Percentiles rank a stretch among this genome's conserved stretches.
Conservation (phyloP, 1,284 basidiomycete genomes). For the Sporisorium scitamineum region DNA sequence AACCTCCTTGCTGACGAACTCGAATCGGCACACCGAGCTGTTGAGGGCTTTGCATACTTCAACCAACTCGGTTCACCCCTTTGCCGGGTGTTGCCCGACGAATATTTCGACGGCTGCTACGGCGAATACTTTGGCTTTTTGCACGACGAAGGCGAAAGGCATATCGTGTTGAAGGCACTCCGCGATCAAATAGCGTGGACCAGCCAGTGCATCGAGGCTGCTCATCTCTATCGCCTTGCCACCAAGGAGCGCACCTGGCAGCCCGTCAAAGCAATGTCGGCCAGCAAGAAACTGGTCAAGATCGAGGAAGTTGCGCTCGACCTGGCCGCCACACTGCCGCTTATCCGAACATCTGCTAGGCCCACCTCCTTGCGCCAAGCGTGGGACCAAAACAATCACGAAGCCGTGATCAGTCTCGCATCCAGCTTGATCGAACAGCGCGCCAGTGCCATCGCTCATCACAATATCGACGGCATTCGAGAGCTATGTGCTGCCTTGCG, state of each 20-base stretch:
- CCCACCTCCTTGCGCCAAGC: constrained; percentile 9
- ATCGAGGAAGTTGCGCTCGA: neutral
- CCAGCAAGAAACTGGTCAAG: neutral
- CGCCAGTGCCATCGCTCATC: constrained; percentile 4
- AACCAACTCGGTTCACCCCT: neutral
- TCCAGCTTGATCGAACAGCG: constrained; percentile 12
- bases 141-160: neutral
- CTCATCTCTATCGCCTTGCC: neutral
- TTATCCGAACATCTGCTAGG: neutral
- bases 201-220: neutral
- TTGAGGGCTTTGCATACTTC: neutral
- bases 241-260: neutral
- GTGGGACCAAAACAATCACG: constrained; percentile 6
- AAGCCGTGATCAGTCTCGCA: constrained; percentile 11
- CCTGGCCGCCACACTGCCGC: neutral
- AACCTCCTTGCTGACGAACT: too few relatives aligned
- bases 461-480: constrained; percentile 9
- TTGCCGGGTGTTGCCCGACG: neutral
- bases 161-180: neutral
- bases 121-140: neutral
- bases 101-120: too few relatives aligned
- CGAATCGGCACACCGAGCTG: neutral
- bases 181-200: neutral
- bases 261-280: neutral
- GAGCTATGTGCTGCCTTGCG: constrained; percentile 12